Conservation (phyloP, 1,284 basidiomycete genomes). For the Ceratobasidium sp. region DNA sequence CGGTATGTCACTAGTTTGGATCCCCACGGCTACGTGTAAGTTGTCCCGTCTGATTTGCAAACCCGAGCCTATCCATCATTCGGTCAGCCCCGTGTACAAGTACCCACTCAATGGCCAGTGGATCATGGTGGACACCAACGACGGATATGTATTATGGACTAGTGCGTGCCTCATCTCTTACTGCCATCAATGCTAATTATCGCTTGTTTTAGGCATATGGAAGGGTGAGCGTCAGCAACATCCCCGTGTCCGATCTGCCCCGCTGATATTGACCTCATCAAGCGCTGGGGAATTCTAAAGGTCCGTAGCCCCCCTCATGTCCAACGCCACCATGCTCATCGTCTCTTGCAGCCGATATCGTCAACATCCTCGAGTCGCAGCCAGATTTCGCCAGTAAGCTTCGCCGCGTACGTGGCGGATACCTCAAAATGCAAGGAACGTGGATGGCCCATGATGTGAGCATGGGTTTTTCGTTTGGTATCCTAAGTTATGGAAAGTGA, state of each 20-base stretch:
- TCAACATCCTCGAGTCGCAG: slow-evolving; percentile 87
- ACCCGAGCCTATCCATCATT: slow-evolving; percentile 5
- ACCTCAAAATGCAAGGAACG: slow-evolving; percentile 87
- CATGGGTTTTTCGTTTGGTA: slow-evolving; percentile 50
- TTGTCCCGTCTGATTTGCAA: slow-evolving; percentile 15
- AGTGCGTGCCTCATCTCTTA: slow-evolving; percentile 13
- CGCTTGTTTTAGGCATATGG: slow-evolving; percentile 69
- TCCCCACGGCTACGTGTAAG: slow-evolving; percentile 82
- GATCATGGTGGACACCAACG: slow-evolving; percentile 92
- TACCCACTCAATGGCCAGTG: slow-evolving; percentile 87
- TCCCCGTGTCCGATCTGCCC: not conserved
- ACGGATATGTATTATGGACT: slow-evolving; percentile 86
- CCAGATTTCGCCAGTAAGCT: slow-evolving; percentile 81
- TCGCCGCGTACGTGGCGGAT: slow-evolving; percentile 82
- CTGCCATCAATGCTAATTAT: slow-evolving; percentile 10
- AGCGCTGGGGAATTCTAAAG: slow-evolving; percentile 86
- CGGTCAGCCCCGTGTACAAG: slow-evolving; percentile 78
- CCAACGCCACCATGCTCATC: slow-evolving; percentile 13
- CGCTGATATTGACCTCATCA: slow-evolving; percentile 18
- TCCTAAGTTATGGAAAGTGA: slow-evolving; percentile 66
- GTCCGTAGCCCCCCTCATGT: slow-evolving; percentile 58
- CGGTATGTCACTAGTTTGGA: slow-evolving; percentile 91
- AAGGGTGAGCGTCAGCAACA: slow-evolving; percentile 70
- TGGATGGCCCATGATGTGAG: slow-evolving; percentile 88
- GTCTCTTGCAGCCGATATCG: slow-evolving; percentile 73